Evolutionary conservation across 2,329 filamentous ascomycete species (phyloP), one percentile per base, ranked within the genome.

Genomic region (Phoma herbarum): DNA sequence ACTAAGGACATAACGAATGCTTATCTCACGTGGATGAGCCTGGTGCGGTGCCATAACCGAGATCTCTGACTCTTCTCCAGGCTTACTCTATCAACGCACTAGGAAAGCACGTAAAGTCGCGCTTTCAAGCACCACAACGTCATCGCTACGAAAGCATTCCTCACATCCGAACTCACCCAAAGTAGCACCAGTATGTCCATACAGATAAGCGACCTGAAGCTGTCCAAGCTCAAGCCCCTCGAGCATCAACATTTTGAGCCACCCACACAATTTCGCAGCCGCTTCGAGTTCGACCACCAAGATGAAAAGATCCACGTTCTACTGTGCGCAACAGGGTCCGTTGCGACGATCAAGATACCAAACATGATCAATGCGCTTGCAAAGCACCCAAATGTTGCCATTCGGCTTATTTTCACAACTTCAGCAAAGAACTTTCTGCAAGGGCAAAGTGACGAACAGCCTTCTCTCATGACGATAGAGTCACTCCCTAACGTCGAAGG

Each of bases 341-440:
- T 96, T n/a, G 93, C 93, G 14, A 92, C 91, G 7, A 96, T 97
- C 71, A 97, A 97, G 74, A 77, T 84, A 57, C 81, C 81, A 1
- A 73, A 76, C 55, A 83, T 84, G 46, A 70, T 83, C 39, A 70
- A 78, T 18, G 82, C 87, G 1, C 83, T 93, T 4, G 82, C 83
- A 67, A 69, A 74, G 63, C 72, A 84, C 60, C 61, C 75, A 18
- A 79, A 80, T 37, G 81, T 97, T 56, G 92, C 91, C 10, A 92
- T 98, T 75, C 90, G 93, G n/a, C 80, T 98, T 52, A 80, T 98
- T 59, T 83, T 98, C 59, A 96, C 93, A 3, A 78, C 85, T 29
- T 87, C 89, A 1, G 91, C 94, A 0, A 79, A 84, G 23, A 83
- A 88, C 28, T 98, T 98, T 75, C 86, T 98, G 0, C 81, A 82